Conservation (phyloP, 2,329 filamentous ascomycete genomes). For the Ophidiomyces ophidiicola region DNA sequence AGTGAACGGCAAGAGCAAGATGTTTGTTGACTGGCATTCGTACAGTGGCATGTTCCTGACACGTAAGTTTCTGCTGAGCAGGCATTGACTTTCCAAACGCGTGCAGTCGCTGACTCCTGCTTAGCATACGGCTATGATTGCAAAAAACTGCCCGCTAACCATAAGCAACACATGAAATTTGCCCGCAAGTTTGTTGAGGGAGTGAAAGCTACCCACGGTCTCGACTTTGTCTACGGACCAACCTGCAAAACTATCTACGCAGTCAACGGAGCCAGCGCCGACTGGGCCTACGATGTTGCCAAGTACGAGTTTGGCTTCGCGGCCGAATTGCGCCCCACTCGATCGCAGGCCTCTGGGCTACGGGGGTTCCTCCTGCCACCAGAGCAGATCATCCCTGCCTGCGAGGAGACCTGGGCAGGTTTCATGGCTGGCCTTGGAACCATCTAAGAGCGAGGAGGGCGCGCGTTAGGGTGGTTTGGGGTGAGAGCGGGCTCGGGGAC, state of each 20-base stretch:
- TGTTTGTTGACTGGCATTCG: constrained; percentile 55
- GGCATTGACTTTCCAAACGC: no score
- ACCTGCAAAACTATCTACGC: constrained; percentile 52
- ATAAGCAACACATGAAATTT: constrained; percentile 40
- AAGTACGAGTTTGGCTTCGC: constrained; percentile 37
- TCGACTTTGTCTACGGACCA: constrained; percentile 31
- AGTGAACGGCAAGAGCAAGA: constrained; percentile 41
- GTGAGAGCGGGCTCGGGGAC: no score
- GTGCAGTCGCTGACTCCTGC: not conserved
- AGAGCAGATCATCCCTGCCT: constrained; percentile 38
- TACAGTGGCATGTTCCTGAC: constrained; percentile 49
- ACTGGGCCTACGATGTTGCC: constrained; percentile 37
- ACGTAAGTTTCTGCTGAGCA: constrained; percentile 17
- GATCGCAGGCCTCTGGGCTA: no score
- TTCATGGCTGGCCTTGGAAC: no score
- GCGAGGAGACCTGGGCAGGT: constrained; percentile 39
- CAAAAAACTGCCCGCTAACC: constrained; percentile 36
- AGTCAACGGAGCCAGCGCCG: constrained; percentile 31
- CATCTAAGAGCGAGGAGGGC: no score
- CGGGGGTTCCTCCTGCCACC: constrained; percentile 41
- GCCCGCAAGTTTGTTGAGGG: constrained; percentile 40
- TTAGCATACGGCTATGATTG: constrained; percentile 49
- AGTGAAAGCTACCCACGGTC: constrained; percentile 44
- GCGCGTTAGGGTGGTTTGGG: no score
- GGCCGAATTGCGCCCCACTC: constrained; percentile 40